Evolutionary conservation across 2,329 filamentous ascomycete species (phyloP).

Genomic region (Hypocrella siamensis): DNA sequence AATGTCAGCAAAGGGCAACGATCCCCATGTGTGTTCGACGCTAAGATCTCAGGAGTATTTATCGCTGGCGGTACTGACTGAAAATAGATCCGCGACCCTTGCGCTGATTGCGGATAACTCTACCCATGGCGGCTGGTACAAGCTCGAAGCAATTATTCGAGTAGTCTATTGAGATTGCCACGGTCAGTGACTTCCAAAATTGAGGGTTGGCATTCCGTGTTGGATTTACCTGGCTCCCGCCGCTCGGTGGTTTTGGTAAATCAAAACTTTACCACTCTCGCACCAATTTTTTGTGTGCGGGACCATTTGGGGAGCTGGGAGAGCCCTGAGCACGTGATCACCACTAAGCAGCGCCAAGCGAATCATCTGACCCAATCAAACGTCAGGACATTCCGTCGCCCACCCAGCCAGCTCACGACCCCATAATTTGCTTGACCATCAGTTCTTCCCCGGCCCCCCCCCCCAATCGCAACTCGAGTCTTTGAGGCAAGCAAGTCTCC

Average conservation of each 20-base stretch:
- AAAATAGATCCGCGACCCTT: constrained; percentile 45
- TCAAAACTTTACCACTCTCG: constrained; percentile 8
- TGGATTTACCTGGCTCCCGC: constrained; percentile 21
- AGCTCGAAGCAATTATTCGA: constrained; percentile 18
- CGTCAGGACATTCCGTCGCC: no score
- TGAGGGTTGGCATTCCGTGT: constrained; percentile 9
- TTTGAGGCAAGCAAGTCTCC: no score
- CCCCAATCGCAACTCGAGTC: no score
- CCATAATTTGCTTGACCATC: no score
- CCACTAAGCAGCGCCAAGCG: background rate
- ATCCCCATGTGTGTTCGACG: constrained; percentile 8
- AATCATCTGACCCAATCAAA: background rate
- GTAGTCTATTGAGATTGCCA: constrained; percentile 10
- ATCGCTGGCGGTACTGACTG: constrained; percentile 25
- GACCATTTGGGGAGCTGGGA: constrained; percentile 9
- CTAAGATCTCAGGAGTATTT: constrained; percentile 7
- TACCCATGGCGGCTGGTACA: constrained; percentile 31
- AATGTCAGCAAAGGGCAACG: constrained; percentile 19
- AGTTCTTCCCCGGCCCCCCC: no score
- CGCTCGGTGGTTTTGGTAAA: constrained; percentile 23
- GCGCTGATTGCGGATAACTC: constrained; percentile 51
- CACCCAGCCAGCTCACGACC: no score
- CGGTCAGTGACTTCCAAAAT: constrained; percentile 5
- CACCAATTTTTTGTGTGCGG: constrained; percentile 24
- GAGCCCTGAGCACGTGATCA: constrained; percentile 22